Base-by-base conservation (phyloP, 306 rosid species). In the Cicer bijugum region DNA sequence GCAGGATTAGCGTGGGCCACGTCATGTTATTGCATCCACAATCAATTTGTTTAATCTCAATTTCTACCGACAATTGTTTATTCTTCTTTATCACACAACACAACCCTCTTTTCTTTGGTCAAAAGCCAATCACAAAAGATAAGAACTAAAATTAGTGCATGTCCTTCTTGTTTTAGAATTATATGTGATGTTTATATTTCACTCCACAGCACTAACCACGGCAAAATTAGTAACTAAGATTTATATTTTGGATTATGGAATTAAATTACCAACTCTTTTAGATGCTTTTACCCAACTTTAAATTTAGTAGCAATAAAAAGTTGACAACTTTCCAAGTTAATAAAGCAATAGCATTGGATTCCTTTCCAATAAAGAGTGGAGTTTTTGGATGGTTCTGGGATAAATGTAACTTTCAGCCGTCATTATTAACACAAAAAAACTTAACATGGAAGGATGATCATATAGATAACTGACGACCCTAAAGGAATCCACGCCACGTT, bases 261-360 rank as follows among this genome's bases (percentile, higher is more conserved):
- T 28, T 28, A 65, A 17, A 20, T 23, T 76, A 74, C 28, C 23
- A 42, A 35, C 72, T 51, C 55, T 59, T 73, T 80, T 47, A 19
- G 67, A 80, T 80, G 68, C 82, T 44, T 77, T 80, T 45, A 16
- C 78, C 85, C 82, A 74, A 48, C 69, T 44, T 51, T 40, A 50
- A 61, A 69, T 61, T 74, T 37, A 56, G 72, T 12, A 48, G 20
- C 52, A 58, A 9, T 42, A 59, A 55, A 74, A 70, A 69, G 80
- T 67, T 17, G 67, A 7, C 59, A 65, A 43, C 73, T 74, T 77
- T 69, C 23, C 74, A 67, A 55, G 48, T 55, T 63, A 64, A 62
- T n/a, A n/a, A 38, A 55, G 35, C 35, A 28, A 4, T 28, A 84
- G 84, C 84, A 75, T 85, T 62, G 82, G 86, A 85, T 85, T 85